Evolutionary conservation across 768 basidiomycete species (phyloP), one percentile per base, ranked within the genome.

Genomic region (Tricholoma matsutake): DNA sequence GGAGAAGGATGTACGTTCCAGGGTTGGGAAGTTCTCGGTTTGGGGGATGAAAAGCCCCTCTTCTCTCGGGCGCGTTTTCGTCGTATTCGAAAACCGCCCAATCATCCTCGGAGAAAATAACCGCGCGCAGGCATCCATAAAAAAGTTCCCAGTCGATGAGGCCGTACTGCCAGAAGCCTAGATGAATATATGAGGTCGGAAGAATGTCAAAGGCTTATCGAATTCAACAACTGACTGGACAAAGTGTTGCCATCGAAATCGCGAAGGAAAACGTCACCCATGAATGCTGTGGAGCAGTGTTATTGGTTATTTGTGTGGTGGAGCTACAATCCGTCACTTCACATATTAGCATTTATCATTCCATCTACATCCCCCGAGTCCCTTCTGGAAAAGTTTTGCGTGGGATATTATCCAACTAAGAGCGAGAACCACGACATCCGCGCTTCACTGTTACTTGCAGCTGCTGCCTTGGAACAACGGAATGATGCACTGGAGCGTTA

Each of bases 101-200:
- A 53, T 49, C 25, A 47, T 31, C 54, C 29, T 56, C 28, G 22
- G 59, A 59, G 31, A 61, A 54, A 54, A 65, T 18, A 57, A 67
- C 20, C 32, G 16, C 29, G 51, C 22, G 47, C 57, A 67, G 51
- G 58, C 61, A 62, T 59, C 62, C 43, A 34, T 65, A 63, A 57
- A 65, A 63, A n/a, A 59, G 56, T 14, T 57, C 66, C 65, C 66
- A 67, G 10, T 57, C 18, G 34, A 65, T 34, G 55, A 58, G 59
- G 29, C 64, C 64, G 29, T 67, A 65, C 43, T 63, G 66, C 66
- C 66, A 67, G 58, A 65, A 65, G 11, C 64, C 64, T 67, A 49
- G 22, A 59, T 55, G 22, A 51, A 28, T 29, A 14, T 25, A 51
- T 51, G 25, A 51, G 22, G 25, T 51, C 22, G 14, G 47, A 51